Evolutionary conservation across 1,284 basidiomycete species (phyloP).

Genomic region (Apiotrichum montevideense): DNA sequence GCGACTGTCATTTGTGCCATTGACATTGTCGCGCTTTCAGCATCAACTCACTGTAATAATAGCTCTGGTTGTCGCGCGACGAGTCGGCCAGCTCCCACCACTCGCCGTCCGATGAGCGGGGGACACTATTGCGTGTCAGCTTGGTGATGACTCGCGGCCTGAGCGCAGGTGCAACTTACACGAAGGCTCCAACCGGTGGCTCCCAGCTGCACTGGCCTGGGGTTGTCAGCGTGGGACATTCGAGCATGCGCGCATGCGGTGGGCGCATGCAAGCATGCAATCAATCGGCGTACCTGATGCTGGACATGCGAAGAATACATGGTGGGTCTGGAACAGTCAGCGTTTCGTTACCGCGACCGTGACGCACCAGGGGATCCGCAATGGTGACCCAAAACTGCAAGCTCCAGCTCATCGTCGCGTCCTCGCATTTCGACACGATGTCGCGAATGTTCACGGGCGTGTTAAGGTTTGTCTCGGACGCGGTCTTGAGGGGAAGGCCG

Average conservation of each 20-base stretch:
- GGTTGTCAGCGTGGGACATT: neutral
- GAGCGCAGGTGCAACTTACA: slow-evolving; percentile 52
- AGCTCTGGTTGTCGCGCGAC: slow-evolving; percentile 67
- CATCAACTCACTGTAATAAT: slow-evolving; percentile 67
- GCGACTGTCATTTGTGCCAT: no score
- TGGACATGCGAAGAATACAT: slow-evolving; percentile 86
- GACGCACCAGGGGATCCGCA: slow-evolving; percentile 39
- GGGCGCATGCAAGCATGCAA: neutral
- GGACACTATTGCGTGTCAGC: slow-evolving; percentile 54
- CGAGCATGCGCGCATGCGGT: neutral
- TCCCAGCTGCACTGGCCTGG: slow-evolving; percentile 90
- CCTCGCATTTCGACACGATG: slow-evolving; percentile 33
- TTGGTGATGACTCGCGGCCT: no score
- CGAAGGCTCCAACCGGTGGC: slow-evolving; percentile 79
- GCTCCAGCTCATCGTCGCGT: slow-evolving; percentile 41
- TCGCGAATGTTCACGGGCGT: slow-evolving; percentile 26
- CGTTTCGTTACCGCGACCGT: neutral
- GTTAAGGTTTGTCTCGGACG: neutral
- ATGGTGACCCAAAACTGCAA: slow-evolving; percentile 46
- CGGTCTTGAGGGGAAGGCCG: neutral
- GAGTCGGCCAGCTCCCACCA: slow-evolving; percentile 93
- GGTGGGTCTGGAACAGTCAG: slow-evolving; percentile 55
- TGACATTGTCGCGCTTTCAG: no score
- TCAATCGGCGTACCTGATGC: slow-evolving; percentile 45
- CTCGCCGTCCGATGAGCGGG: slow-evolving; percentile 75